Percentiles rank a stretch among this genome's conserved stretches.
Conservation (phyloP, 2,329 filamentous ascomycete genomes). For the Parafenestella ontariensis region DNA sequence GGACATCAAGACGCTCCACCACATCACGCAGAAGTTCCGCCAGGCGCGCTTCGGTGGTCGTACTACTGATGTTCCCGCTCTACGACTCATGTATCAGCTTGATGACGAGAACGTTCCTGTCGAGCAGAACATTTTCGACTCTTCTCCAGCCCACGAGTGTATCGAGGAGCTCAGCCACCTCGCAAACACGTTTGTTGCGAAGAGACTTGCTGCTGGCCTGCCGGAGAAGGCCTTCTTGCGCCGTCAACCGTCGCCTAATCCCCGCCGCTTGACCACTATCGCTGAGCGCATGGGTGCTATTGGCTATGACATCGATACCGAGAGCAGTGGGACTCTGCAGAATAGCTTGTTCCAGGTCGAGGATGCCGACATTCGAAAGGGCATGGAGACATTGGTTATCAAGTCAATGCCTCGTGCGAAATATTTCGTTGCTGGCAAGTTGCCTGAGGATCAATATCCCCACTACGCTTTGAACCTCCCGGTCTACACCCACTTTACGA, state of each 20-base stretch:
- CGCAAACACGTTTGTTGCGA: constrained; percentile 86
- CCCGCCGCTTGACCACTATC: constrained; percentile 87
- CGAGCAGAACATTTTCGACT: constrained; percentile 95
- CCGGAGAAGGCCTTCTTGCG: constrained; percentile 94
- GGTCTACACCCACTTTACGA: constrained; percentile 96
- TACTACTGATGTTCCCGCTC: constrained; percentile 78
- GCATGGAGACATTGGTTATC: constrained; percentile 94
- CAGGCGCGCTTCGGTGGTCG: constrained; percentile 84
- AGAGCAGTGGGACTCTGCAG: constrained; percentile 88
- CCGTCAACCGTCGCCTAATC: constrained; percentile 83
- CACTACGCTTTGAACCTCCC: constrained; percentile 94
- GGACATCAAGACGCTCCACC: constrained; percentile 80
- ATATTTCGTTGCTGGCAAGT: constrained; percentile 87
- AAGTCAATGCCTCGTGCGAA: constrained; percentile 97
- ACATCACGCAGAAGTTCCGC: constrained; percentile 87
- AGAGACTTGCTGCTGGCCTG: constrained; percentile 78
- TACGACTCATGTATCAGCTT: constrained; percentile 89
- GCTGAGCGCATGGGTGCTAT: constrained; percentile 91
- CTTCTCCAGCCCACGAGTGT: constrained; percentile 85
- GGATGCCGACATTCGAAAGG: constrained; percentile 88
- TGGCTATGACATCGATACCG: constrained; percentile 86
- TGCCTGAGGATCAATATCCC: constrained; percentile 76
- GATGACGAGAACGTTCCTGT: constrained; percentile 98
- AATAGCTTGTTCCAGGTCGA: constrained; percentile 95
- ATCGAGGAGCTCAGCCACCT: constrained; percentile 96